Evolutionary conservation across 768 basidiomycete genomes (phyloP), one percentile per base, ranked within the genome.

Genomic region (Rhodotorula diobovata): DNA sequence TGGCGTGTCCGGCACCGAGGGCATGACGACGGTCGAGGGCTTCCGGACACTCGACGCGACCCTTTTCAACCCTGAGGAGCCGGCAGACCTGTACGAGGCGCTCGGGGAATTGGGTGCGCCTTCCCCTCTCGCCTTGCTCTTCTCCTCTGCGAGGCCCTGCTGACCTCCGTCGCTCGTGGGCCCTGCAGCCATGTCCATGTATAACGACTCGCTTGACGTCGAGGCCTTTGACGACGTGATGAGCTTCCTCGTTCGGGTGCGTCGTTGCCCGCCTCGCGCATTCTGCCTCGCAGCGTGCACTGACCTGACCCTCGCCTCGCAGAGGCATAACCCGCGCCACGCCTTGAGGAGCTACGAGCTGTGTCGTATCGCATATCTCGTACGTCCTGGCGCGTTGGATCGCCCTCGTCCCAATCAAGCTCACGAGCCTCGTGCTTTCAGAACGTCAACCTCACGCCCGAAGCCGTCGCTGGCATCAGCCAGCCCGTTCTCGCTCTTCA

Each of bases 51-150:
- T 65, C 34, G 64, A 56, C 12, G 23, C 39, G 20, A 23, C n/a
- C 18, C 41, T 63, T 51, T 63, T 65, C 34, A 58, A 58, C 46
- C 54, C 54, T 23, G 25, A 20, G 9, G 55, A 48, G 14, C 14
- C 32, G 7, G 55, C 57, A 15, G 55, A 57, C 35, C 15, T 65
- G 25, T 43, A 57, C 56, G 64, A 65, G 28, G 39, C 28, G 25
- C 12, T 65, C 21, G 55, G 34, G 3, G 64, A 65, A 23, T 35
- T 64, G 20, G 41, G 63, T 64, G 32, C 18, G 63, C n/a, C n/a
- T 35, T 25, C 15, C 4, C 59, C 10, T 7, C 14, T 18, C 14
- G 3, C 4, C 14, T 43, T n/a, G 23, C 39, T 39, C 2, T 16
- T 21, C 14, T 23, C 20, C 10, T 11, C 14, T 4, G 25, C 30